A percentile compares a stretch with the other conserved stretches of the same genome.
phyloP scores from a whole-genome alignment of 345 rosid species.

The Arabis alpina region DNA sequence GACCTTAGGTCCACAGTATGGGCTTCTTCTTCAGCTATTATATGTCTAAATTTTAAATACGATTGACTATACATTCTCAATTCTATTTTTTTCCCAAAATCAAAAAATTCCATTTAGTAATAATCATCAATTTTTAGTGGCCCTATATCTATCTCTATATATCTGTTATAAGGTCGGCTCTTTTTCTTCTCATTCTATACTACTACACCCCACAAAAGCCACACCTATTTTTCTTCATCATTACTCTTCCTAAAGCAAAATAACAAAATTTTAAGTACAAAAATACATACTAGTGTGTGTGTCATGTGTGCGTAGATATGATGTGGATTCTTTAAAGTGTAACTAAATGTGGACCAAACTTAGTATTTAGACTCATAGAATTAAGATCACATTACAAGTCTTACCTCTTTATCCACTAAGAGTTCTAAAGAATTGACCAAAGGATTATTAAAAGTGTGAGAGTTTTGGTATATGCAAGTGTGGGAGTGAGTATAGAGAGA shows the following conservation, averaged over 20 bases:
- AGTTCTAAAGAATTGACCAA: not conserved
- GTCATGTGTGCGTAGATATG: constrained; percentile 44
- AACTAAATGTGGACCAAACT: constrained; percentile 4
- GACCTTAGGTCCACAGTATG: constrained; percentile 39
- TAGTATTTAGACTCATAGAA: constrained; percentile 32
- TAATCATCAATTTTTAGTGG: constrained; percentile 28
- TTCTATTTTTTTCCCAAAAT: not conserved
- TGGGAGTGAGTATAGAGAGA: constrained; percentile 2
- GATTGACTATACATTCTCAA: constrained; percentile 21
- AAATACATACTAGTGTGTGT: constrained; percentile 6
- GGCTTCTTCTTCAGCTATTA: constrained; percentile 24
- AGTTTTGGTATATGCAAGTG: constrained; percentile 31
- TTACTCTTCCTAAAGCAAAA: constrained; percentile 30
- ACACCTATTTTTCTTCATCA: constrained; percentile 37
- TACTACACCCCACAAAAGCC: constrained; percentile 37
- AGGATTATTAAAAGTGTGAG: not conserved
- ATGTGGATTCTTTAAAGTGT: constrained; percentile 37
- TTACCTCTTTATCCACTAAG: constrained; percentile 16
- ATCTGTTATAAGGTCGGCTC: constrained; percentile 40
- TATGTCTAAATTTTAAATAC: not conserved
- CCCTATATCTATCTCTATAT: constrained; percentile 22
- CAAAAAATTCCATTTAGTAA: constrained; percentile 9
- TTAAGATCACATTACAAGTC: constrained; percentile 21
- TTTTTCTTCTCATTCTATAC: constrained; percentile 37
- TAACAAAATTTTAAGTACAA: constrained; percentile 1